Conservation (phyloP, 2,329 filamentous ascomycete genomes). For the Colletotrichum euphorbiae region DNA sequence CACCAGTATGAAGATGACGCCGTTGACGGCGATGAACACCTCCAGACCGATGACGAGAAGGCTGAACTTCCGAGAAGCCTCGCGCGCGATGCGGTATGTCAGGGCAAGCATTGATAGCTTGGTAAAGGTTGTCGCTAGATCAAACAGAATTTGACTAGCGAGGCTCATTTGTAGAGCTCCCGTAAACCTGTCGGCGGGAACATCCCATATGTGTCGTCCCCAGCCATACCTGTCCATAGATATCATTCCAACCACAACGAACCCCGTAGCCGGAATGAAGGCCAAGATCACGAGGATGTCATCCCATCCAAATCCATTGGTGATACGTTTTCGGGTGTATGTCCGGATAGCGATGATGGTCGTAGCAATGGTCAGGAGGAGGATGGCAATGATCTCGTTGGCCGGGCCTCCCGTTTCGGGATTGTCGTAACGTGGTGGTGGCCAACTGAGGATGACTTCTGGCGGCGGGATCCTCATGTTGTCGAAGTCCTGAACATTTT, state of each 20-base stretch:
- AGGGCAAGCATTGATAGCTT: conserved; percentile 56
- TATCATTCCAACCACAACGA: conserved; percentile 47
- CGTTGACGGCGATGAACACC: conserved; percentile 46
- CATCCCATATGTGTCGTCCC: conserved; percentile 51
- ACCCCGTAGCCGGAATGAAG: conserved; percentile 50
- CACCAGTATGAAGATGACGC: conserved; percentile 51
- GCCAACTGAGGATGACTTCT: conserved; percentile 46
- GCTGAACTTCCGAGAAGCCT: conserved; percentile 47
- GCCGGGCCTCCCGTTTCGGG: conserved; percentile 48
- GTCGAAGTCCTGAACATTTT: conserved; percentile 30
- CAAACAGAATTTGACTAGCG: conserved; percentile 51
- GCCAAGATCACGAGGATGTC: conserved; percentile 52
- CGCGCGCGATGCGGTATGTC: conserved; percentile 51
- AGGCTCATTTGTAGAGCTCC: conserved; percentile 47
- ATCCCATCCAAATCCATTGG: conserved; percentile 51
- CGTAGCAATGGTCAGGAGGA: conserved; percentile 47
- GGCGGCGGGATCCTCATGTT: conserved; percentile 42
- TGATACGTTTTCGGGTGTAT: conserved; percentile 50
- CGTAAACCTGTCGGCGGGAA: conserved; percentile 42
- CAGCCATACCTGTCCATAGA: conserved; percentile 46
- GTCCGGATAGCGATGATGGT: conserved; percentile 49
- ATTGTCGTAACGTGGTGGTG: conserved; percentile 48
- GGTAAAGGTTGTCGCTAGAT: conserved; percentile 51
- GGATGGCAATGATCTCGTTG: conserved; percentile 44
- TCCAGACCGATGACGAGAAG: conserved; percentile 47